Conservation (phyloP, 2,329 filamentous ascomycete species). For the Microsporum ferrugineum region DNA sequence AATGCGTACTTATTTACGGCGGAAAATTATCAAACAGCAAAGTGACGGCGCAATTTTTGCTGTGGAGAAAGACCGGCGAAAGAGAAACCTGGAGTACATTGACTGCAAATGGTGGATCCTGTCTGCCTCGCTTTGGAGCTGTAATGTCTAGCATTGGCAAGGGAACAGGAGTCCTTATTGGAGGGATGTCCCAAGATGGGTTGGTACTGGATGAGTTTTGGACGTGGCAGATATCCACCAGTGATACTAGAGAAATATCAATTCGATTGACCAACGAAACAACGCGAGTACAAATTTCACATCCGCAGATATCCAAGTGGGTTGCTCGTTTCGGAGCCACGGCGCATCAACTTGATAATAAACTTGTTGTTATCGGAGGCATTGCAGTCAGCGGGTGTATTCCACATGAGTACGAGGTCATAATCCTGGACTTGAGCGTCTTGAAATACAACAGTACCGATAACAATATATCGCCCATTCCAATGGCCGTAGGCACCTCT, state of each 20-base stretch:
- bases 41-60: constrained; percentile 42
- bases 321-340: constrained; percentile 42
- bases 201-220: constrained; percentile 52
- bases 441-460: constrained; percentile 9
- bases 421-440: constrained; percentile 27
- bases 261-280: constrained; percentile 22
- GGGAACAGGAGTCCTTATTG: constrained; percentile 53
- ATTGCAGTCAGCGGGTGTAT: constrained; percentile 31
- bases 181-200: constrained; percentile 58
- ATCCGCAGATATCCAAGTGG: constrained; percentile 22
- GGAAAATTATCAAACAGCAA: constrained; percentile 45
- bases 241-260: constrained; percentile 22
- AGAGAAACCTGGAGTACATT: constrained; percentile 40
- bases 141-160: constrained; percentile 32
- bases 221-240: constrained; percentile 48
- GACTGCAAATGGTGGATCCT: constrained; percentile 24
- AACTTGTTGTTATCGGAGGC: constrained; percentile 45
- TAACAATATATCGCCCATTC: background rate
- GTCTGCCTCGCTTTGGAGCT: constrained; percentile 46
- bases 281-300: constrained; percentile 14
- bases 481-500: constrained; percentile 14
- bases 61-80: constrained; percentile 38
- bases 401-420: constrained; percentile 43
- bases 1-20: constrained; percentile 47
- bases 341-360: constrained; percentile 35